A percentile compares a stretch with the other conserved stretches of the same genome.
Evolutionary conservation across 768 basidiomycete genomes (phyloP).

Genomic region (Xerocomellus intermedius): DNA sequence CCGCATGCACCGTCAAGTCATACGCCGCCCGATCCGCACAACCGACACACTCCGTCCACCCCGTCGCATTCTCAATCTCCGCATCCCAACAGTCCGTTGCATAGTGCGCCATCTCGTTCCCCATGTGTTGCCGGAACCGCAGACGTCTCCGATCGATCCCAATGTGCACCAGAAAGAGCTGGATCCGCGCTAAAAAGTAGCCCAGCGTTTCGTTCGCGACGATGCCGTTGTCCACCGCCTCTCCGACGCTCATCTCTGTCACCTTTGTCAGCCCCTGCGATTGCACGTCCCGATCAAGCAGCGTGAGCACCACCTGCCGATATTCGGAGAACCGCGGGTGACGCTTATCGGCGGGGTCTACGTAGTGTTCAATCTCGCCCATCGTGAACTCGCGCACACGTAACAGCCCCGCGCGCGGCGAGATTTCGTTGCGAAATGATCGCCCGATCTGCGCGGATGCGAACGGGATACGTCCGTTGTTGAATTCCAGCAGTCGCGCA

Average conservation of each 20-base stretch:
- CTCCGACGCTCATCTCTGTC: slow-evolving; percentile 73
- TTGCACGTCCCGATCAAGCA: slow-evolving; percentile 87
- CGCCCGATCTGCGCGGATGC: slow-evolving; percentile 97
- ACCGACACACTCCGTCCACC: slow-evolving; percentile 99
- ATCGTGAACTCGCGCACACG: slow-evolving; percentile 99
- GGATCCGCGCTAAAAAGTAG: slow-evolving; percentile 93
- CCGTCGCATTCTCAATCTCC: slow-evolving; percentile 82
- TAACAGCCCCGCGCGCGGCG: slow-evolving; percentile 91
- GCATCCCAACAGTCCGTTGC: slow-evolving; percentile 99
- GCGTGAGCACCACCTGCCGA: slow-evolving; percentile 66
- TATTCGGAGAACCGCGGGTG: slow-evolving; percentile 85
- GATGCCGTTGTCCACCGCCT: slow-evolving; percentile 81
- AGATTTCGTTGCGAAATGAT: slow-evolving; percentile 97
- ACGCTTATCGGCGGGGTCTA: slow-evolving; percentile 89
- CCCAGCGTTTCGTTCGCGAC: slow-evolving; percentile 97
- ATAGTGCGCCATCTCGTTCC: slow-evolving; percentile 99
- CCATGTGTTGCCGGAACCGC: slow-evolving; percentile 98
- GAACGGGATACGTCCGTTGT: slow-evolving; percentile 94
- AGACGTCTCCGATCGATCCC: slow-evolving; percentile 82
- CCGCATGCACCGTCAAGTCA: slow-evolving; percentile 87
- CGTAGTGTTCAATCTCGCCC: slow-evolving; percentile 99
- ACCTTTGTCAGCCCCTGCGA: slow-evolving; percentile 65
- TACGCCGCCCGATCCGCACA: slow-evolving; percentile 98
- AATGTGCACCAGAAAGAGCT: slow-evolving; percentile 85
- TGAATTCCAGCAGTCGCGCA: slow-evolving; percentile 93